Percentiles rank a stretch among this genome's conserved stretches.
Conservation (phyloP, 805 yeast genomes). For the Blastobotrys americana region DNA sequence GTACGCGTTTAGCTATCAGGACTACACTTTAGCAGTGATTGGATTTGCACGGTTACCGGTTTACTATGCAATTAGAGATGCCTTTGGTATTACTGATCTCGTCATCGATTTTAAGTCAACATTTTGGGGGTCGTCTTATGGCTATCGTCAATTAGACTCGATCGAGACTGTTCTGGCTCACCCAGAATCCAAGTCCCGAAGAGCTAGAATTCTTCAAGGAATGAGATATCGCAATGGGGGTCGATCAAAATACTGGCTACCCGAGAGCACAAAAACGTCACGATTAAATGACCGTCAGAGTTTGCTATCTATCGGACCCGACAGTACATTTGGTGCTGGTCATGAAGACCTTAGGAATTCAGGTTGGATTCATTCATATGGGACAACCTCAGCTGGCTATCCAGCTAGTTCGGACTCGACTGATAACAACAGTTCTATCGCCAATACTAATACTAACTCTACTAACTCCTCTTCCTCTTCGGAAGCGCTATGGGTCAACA, state of each 20-base stretch:
- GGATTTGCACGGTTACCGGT: conserved; percentile 61
- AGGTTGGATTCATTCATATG: too few species aligned
- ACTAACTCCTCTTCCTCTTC: background rate
- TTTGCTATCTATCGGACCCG: background rate
- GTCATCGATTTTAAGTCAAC: conserved; percentile 68
- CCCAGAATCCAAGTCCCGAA: conserved; percentile 55
- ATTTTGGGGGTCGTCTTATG: conserved; percentile 63
- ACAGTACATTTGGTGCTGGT: background rate
- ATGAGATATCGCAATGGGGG: conserved; percentile 76
- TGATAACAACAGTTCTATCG: background rate
- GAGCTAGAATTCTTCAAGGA: conserved; percentile 74
- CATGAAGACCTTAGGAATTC: too few species aligned
- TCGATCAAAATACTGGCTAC: conserved; percentile 74
- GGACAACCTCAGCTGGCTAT: background rate
- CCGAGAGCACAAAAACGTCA: conserved; percentile 16
- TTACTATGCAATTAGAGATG: conserved; percentile 63
- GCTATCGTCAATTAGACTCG: conserved; percentile 77
- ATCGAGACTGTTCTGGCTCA: conserved; percentile 58
- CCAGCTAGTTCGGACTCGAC: background rate
- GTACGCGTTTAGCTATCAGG: conserved; percentile 71
- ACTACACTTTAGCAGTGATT: conserved; percentile 56
- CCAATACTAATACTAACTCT: background rate
- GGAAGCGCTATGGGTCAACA: conserved; percentile 1
- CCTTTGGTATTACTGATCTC: conserved; percentile 70
- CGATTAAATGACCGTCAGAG: background rate